These are phyloP conservation scores for Suillus spraguei DNA, from an alignment of 768 basidiomycete species.

Conservation along the genomic window DNA sequence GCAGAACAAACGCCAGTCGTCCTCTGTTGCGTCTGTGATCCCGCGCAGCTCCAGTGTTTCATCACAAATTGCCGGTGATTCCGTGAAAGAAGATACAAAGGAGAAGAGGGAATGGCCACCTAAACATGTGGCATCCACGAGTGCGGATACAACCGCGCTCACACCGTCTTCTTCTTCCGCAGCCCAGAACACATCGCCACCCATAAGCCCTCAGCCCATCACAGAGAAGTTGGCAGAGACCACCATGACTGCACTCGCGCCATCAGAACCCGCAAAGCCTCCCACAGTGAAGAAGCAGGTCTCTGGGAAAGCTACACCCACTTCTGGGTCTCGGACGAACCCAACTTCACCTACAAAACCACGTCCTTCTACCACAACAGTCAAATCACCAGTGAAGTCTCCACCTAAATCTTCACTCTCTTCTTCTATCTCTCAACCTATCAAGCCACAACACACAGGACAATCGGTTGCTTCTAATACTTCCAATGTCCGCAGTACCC, in stretches of 20 bases:
- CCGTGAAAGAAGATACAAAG: constrained; percentile 64
- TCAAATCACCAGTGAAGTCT: constrained; percentile 26
- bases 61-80: constrained; percentile 66
- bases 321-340: constrained; percentile 22
- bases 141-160: constrained; percentile 35
- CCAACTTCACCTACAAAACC: constrained; percentile 33
- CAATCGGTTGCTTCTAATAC: constrained; percentile 39
- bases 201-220: constrained; percentile 34
- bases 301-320: constrained; percentile 25
- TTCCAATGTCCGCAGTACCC: constrained; percentile 30
- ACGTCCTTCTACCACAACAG: constrained; percentile 22
- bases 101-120: constrained; percentile 84
- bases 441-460: constrained; percentile 44
- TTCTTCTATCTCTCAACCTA: constrained; percentile 39
- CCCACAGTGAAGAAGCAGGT: constrained; percentile 21
- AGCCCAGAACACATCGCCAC: constrained; percentile 20
- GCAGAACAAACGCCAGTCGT: constrained; percentile 67
- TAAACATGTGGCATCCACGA: constrained; percentile 36
- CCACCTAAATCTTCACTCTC: constrained; percentile 35
- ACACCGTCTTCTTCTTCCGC: constrained; percentile 37
- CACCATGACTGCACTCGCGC: constrained; percentile 20
- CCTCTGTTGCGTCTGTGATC: constrained; percentile 37
- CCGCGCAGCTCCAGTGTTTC: constrained; percentile 69
- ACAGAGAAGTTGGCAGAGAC: constrained; percentile 26
- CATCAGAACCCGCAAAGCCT: constrained; percentile 25